phyloP scores from a whole-genome alignment of 139 green algal genomes.

The Chlorella sp. region DNA sequence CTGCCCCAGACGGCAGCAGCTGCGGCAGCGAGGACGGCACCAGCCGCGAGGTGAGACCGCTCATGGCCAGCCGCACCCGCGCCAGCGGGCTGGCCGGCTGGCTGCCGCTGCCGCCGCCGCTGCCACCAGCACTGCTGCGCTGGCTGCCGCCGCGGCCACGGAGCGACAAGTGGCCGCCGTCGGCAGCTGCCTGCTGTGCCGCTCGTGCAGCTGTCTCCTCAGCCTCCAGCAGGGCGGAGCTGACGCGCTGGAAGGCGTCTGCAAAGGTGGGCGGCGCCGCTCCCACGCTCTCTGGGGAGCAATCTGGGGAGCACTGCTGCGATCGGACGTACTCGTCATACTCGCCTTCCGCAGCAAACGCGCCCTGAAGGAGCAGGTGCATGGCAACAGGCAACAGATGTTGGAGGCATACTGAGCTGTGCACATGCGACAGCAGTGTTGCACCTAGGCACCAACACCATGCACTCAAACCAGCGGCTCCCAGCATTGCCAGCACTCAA shows the following conservation, averaged over 20 bases:
- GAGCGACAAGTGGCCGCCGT: background rate
- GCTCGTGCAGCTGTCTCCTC: conserved; percentile 1
- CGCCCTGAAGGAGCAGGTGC: background rate
- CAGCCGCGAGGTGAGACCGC: background rate
- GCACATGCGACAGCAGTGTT: too few relatives aligned
- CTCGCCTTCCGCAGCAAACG: conserved; percentile 6
- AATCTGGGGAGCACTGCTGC: background rate
- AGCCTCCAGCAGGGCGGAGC: background rate
- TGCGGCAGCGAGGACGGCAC: conserved; percentile 27
- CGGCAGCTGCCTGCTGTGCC: background rate
- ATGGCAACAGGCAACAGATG: too few relatives aligned
- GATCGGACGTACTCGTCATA: background rate
- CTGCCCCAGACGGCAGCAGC: conserved; percentile 7
- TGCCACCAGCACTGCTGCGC: background rate
- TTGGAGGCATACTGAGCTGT: too few relatives aligned
- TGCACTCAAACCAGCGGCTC: too few relatives aligned
- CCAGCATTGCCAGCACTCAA: too few relatives aligned
- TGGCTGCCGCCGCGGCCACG: background rate
- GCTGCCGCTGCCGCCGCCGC: background rate
- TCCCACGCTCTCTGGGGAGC: background rate
- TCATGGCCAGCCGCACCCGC: background rate
- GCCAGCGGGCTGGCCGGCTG: background rate
- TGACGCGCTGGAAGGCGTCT: background rate
- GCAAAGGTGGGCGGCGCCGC: background rate
- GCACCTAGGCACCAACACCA: too few relatives aligned